Evolutionary conservation across 2,329 filamentous ascomycete species (phyloP).

Genomic region (Monosporascus ibericus): DNA sequence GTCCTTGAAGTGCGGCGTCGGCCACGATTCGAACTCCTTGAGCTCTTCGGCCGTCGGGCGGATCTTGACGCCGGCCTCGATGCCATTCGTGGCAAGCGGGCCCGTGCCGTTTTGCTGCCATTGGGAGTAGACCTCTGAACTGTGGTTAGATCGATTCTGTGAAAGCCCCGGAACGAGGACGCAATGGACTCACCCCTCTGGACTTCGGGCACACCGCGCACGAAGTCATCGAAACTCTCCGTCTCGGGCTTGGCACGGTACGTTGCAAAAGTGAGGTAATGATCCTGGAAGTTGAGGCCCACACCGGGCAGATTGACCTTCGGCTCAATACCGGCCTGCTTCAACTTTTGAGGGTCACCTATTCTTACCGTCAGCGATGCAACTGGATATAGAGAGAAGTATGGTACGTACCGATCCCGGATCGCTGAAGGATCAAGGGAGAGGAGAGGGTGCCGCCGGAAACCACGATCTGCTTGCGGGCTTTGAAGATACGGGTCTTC

Average conservation of each 20-base stretch:
- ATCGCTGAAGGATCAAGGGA: slow-evolving; percentile 68
- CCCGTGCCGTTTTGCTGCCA: slow-evolving; percentile 78
- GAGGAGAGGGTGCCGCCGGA: slow-evolving; percentile 68
- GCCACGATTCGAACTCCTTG: slow-evolving; percentile 64
- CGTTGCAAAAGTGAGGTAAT: slow-evolving; percentile 65
- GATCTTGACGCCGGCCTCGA: slow-evolving; percentile 75
- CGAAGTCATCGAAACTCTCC: slow-evolving; percentile 77
- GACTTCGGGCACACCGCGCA: slow-evolving; percentile 64
- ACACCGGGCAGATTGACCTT: slow-evolving; percentile 67
- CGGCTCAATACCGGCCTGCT: slow-evolving; percentile 60
- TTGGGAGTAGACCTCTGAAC: slow-evolving; percentile 59
- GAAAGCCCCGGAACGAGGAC: not conserved
- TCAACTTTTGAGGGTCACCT: slow-evolving; percentile 65
- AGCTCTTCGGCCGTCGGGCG: slow-evolving; percentile 64
- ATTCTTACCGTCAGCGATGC: not conserved
- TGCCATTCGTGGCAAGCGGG: slow-evolving; percentile 70
- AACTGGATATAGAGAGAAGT: not conserved
- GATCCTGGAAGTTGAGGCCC: slow-evolving; percentile 71
- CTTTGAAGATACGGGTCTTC: slow-evolving; percentile 51
- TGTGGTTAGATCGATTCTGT: slow-evolving; percentile 4
- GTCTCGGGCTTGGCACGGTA: slow-evolving; percentile 69
- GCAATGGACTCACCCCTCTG: slow-evolving; percentile 49
- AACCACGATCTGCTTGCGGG: slow-evolving; percentile 69
- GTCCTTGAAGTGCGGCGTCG: slow-evolving; percentile 64
- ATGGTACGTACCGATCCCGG: slow-evolving; percentile 51